Percentiles rank a stretch among this genome's conserved stretches.
phyloP scores from a whole-genome alignment of 2,329 filamentous ascomycete species.

The Hypoxylon sp. region DNA sequence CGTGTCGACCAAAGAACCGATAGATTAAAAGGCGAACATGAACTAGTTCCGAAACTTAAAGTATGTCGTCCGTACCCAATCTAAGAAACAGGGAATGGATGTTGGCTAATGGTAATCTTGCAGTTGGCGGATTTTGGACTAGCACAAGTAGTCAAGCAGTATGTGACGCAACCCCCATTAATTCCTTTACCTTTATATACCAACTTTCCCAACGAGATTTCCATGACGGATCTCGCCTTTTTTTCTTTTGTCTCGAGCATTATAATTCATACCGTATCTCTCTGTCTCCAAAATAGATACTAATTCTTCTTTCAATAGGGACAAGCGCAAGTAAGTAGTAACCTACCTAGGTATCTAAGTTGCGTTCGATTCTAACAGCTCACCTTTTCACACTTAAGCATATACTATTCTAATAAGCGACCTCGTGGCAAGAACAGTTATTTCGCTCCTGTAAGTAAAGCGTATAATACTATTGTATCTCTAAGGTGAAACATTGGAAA shows the following conservation, averaged over 20 bases:
- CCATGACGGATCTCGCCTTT: not conserved
- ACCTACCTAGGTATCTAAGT: slow-evolving; percentile 2
- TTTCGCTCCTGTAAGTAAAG: slow-evolving; percentile 42
- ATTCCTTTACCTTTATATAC: not conserved
- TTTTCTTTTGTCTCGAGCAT: not conserved
- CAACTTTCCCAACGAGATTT: not conserved
- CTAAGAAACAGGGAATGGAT: not conserved
- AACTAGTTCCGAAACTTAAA: slow-evolving; percentile 29
- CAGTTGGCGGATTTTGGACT: slow-evolving; percentile 48
- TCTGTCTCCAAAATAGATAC: not conserved
- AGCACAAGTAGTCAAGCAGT: slow-evolving; percentile 16
- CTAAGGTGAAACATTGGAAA: too few relatives aligned
- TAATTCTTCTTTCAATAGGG: slow-evolving; percentile 19
- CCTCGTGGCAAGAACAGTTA: slow-evolving; percentile 9
- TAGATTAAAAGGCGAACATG: slow-evolving; percentile 11
- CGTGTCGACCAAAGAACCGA: not conserved
- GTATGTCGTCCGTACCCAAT: slow-evolving; percentile 3
- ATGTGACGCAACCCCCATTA: not conserved
- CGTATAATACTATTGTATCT: too few relatives aligned
- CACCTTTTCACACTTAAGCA: slow-evolving; percentile 16
- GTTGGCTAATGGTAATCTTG: slow-evolving; percentile 1
- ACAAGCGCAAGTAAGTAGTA: slow-evolving; percentile 34
- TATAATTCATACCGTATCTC: not conserved
- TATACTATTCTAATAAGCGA: slow-evolving; percentile 36
- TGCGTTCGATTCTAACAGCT: not conserved